Evolutionary conservation across 2,329 filamentous ascomycete species (phyloP).

Genomic region (Sarocladium kiliense): DNA sequence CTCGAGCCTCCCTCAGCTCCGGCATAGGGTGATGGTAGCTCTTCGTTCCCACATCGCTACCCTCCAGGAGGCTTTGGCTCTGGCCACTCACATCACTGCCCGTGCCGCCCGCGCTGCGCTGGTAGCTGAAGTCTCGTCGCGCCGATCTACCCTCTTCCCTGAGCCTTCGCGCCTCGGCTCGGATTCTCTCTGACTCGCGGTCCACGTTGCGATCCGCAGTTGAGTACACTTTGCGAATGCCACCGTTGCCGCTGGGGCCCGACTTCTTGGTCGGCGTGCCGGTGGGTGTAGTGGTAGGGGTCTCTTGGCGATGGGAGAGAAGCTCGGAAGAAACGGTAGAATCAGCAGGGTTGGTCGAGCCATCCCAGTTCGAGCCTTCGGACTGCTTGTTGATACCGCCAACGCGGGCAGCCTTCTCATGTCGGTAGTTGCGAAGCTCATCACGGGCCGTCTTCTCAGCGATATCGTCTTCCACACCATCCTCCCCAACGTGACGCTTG

Average conservation of each 20-base stretch:
- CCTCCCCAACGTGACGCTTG: constrained; percentile 45
- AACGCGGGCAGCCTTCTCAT: constrained; percentile 80
- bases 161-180: constrained; percentile 50
- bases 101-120: constrained; percentile 34
- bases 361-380: constrained; percentile 77
- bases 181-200: constrained; percentile 49
- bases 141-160: constrained; percentile 44
- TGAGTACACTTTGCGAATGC: constrained; percentile 59
- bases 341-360: constrained; percentile 61
- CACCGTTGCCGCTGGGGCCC: constrained; percentile 22
- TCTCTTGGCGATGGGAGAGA: constrained; percentile 51
- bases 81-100: constrained; percentile 35
- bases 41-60: constrained; percentile 51
- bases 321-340: constrained; percentile 59
- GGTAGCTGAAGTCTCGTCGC: constrained; percentile 50
- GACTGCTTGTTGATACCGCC: constrained; percentile 81
- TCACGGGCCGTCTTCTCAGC: constrained; percentile 59
- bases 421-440: constrained; percentile 76
- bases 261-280: constrained; percentile 12
- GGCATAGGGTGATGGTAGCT: constrained; percentile 52
- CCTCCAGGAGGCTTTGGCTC: constrained; percentile 15
- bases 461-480: constrained; percentile 57
- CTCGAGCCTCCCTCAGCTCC: constrained; percentile 35
- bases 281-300: constrained; percentile 49
- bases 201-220: constrained; percentile 48